A percentile compares a stretch with the other conserved stretches of the same genome.
Conservation (phyloP, 352 stramenopile genomes). For the Phytophthora pisi region DNA sequence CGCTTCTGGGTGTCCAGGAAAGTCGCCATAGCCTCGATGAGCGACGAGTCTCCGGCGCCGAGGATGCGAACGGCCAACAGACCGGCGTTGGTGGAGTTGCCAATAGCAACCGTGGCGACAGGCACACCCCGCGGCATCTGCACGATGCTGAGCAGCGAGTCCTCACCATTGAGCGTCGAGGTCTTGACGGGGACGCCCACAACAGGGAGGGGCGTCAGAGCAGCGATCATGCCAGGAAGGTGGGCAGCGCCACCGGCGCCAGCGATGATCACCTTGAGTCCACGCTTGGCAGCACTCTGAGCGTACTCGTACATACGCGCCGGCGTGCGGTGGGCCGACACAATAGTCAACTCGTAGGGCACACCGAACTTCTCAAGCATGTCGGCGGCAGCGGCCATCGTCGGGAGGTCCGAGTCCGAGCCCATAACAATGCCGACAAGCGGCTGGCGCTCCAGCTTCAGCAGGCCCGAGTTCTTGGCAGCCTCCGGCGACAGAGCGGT, state of each 20-base stretch:
- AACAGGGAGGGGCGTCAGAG: conserved; percentile 89
- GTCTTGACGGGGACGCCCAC: conserved; percentile 98
- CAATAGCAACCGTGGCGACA: conserved; percentile 98
- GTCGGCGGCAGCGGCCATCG: conserved; percentile 95
- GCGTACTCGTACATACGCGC: conserved; percentile 97
- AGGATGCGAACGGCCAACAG: conserved; percentile 97
- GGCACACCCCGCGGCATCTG: conserved; percentile 99
- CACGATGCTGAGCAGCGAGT: conserved; percentile 98
- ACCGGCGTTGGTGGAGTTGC: conserved; percentile 97
- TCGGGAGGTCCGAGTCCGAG: conserved; percentile 96
- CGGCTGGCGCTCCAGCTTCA: conserved; percentile 29
- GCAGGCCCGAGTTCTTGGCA: conserved; percentile 46
- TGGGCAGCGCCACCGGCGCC: conserved; percentile 97
- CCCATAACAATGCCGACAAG: conserved; percentile 92
- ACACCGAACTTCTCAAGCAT: conserved; percentile 96
- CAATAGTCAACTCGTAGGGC: conserved; percentile 97
- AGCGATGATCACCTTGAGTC: conserved; percentile 94
- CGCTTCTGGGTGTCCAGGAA: conserved; percentile 94
- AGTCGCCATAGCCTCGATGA: conserved; percentile 89
- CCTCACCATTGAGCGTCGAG: conserved; percentile 96
- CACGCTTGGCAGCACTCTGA: conserved; percentile 84
- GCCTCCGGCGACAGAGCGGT: conserved; percentile 58
- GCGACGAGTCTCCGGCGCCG: conserved; percentile 64
- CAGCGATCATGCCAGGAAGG: conserved; percentile 95
- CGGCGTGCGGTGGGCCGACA: conserved; percentile 98